A percentile compares a stretch with the other conserved stretches of the same genome.
These are phyloP conservation scores for Hypoxylon lenormandii DNA, from an alignment of 495 filamentous ascomycete genomes.

Conservation along the genomic window DNA sequence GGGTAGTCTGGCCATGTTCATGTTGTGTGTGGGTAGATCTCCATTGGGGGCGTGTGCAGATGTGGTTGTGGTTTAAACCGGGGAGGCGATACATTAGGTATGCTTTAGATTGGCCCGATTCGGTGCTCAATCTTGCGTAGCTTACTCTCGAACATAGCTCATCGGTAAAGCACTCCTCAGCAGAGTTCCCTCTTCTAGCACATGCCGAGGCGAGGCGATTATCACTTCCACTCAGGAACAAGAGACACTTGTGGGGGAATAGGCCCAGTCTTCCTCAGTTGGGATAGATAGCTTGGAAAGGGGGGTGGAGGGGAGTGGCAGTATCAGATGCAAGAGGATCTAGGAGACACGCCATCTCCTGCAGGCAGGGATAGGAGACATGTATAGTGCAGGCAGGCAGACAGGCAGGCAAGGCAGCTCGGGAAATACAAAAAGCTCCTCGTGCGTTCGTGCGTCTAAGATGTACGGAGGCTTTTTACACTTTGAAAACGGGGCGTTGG, in stretches of 20 bases:
- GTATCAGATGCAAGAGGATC: slow-evolving; percentile 46
- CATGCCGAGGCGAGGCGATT: slow-evolving; percentile 30
- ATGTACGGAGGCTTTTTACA: slow-evolving; percentile 12
- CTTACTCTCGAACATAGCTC: neutral
- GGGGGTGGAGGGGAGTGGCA: slow-evolving; percentile 35
- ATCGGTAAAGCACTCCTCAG: slow-evolving; percentile 11
- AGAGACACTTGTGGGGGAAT: slow-evolving; percentile 24
- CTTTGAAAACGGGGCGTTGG: neutral
- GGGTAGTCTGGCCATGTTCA: slow-evolving; percentile 50
- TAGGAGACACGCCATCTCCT: slow-evolving; percentile 33
- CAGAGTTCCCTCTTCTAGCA: slow-evolving; percentile 5
- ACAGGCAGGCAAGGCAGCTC: slow-evolving; percentile 13
- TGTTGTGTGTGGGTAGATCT: slow-evolving; percentile 38
- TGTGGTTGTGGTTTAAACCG: slow-evolving; percentile 36
- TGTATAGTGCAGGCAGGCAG: slow-evolving; percentile 5
- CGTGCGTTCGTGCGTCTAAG: slow-evolving; percentile 16
- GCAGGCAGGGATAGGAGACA: slow-evolving; percentile 21
- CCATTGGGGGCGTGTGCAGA: slow-evolving; percentile 38
- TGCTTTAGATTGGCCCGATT: slow-evolving; percentile 5
- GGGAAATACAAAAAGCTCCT: slow-evolving; percentile 33
- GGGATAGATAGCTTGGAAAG: slow-evolving; percentile 14
- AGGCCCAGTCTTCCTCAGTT: slow-evolving; percentile 19
- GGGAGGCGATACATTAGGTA: slow-evolving; percentile 7
- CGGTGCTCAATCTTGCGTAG: neutral
- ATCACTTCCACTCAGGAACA: slow-evolving; percentile 44